Base-by-base conservation (phyloP, 805 yeast species). In the Metschnikowia rubicola region DNA sequence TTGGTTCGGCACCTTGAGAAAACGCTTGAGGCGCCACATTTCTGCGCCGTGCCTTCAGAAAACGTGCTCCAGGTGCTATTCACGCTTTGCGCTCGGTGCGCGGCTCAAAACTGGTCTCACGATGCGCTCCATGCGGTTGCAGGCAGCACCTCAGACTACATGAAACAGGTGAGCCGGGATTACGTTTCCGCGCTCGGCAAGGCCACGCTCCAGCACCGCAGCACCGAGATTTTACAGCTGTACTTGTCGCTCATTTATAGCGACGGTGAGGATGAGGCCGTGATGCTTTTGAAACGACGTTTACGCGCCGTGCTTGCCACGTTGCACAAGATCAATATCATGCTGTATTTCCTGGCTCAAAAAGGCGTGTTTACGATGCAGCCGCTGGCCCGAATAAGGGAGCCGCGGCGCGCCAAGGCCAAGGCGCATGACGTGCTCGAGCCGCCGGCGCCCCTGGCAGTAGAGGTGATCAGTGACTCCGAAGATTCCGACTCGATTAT, bases 11-110 rank as follows among this genome's bases (percentile, higher is more conserved):
- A 60, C 39, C 47, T 65, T 31, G 73, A 68, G 39, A 32, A 44
- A 13, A 43, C 59, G 11, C 47, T 58, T 13, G 31, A 15, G 3
- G 36, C 43, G 26, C 43, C 35, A 10, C 44, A 19, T 33, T 59
- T 45, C 43, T 38, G 36, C 31, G 47, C 39, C 9, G 53, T 61
- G n/a, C 73, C 73, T 4, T 61, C 70, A 3, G 38, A 45, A 8
- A 50, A 57, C 39, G 44, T 66, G 10, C 48, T 68, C 13, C 60
- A 66, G 8, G 52, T 71, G 7, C 44, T 71, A 19, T 44, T 69
- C 29, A 68, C 75, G 2, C 44, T 71, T 30, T 64, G 67, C 1
- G 53, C 67, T 0, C 54, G 73, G 34, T 47, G 58, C 37, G 61
- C 67, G 10, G 52, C 45, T 3, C 52, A 58, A 30, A 64, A 65